phyloP scores from a whole-genome alignment of 2,329 filamentous ascomycete genomes.

The Penicillium brevicompactum region DNA sequence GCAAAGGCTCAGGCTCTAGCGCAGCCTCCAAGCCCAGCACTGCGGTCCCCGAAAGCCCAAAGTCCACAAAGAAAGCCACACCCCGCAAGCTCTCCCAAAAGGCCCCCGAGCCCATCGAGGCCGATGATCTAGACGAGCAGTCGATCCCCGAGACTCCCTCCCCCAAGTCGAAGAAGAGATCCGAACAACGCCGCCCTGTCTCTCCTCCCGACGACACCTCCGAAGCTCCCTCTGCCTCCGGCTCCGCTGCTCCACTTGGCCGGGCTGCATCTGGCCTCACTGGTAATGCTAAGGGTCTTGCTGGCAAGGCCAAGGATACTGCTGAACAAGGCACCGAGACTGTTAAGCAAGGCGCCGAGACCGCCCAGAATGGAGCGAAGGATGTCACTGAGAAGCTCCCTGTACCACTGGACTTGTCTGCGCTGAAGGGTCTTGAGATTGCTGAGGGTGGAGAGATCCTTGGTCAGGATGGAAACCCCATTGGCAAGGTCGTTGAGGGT shows the following conservation, averaged over 20 bases:
- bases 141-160: constrained; percentile 26
- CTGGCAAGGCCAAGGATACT: constrained; percentile 22
- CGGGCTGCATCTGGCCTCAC: constrained; percentile 15
- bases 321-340: constrained; percentile 9
- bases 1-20: constrained; percentile 27
- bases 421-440: constrained; percentile 44
- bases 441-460: constrained; percentile 41
- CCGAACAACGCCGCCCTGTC: constrained; percentile 28
- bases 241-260: constrained; percentile 25
- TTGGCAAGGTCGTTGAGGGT: constrained; percentile 45
- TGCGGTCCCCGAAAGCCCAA: constrained; percentile 7
- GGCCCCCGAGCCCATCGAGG: constrained; percentile 21
- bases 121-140: constrained; percentile 17
- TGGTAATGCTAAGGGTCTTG: constrained; percentile 20
- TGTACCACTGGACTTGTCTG: constrained; percentile 36
- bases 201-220: constrained; percentile 28
- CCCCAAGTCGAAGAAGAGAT: constrained; percentile 24
- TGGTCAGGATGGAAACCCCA: constrained; percentile 35
- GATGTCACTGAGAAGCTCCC: neutral
- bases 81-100: constrained; percentile 27
- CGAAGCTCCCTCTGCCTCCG: constrained; percentile 24
- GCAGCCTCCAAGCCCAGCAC: constrained; percentile 20
- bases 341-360: constrained; percentile 12
- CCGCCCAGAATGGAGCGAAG: constrained; percentile 1
- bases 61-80: constrained; percentile 25